These are phyloP conservation scores for Zhuliangozyma parablackwelliae DNA, from an alignment of 1,139 yeast species.

Conservation along the genomic window DNA sequence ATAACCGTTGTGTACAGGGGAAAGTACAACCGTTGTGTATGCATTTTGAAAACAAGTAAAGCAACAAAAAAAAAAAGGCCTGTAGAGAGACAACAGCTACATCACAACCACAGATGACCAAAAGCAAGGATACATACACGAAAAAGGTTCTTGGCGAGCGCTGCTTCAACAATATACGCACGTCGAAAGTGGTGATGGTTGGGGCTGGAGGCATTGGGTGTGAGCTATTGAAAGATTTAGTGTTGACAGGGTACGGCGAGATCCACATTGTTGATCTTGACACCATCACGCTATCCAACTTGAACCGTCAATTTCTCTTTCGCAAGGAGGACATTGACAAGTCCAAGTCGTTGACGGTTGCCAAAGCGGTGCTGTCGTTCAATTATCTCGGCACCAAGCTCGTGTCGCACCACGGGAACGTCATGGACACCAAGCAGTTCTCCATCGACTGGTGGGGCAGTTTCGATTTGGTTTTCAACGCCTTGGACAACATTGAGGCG, in stretches of 20 bases:
- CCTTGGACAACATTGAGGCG: conserved; percentile 91
- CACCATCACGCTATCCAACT: conserved; percentile 85
- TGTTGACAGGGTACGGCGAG: conserved; percentile 80
- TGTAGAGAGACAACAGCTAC: neutral
- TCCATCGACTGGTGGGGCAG: conserved; percentile 78
- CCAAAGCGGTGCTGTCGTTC: conserved; percentile 73
- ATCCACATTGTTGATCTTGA: conserved; percentile 92
- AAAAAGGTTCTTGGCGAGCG: conserved; percentile 42
- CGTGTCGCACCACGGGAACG: conserved; percentile 81
- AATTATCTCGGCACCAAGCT: conserved; percentile 65
- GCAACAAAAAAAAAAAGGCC: too few relatives aligned
- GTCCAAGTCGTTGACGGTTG: conserved; percentile 80
- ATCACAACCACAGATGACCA: neutral
- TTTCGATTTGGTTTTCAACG: conserved; percentile 80
- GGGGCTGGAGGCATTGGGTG: conserved; percentile 99
- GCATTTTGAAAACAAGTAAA: too few relatives aligned
- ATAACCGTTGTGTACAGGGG: neutral
- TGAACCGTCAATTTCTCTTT: conserved; percentile 90
- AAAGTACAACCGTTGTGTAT: too few relatives aligned
- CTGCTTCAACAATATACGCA: conserved; percentile 25
- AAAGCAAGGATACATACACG: conserved; percentile 34
- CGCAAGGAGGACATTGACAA: conserved; percentile 82
- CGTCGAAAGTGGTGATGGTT: conserved; percentile 71
- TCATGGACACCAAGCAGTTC: conserved; percentile 71
- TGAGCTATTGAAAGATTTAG: conserved; percentile 81